Evolutionary conservation across 148 eudicot species (phyloP).

Genomic region (Camellia lanceoleosa): DNA sequence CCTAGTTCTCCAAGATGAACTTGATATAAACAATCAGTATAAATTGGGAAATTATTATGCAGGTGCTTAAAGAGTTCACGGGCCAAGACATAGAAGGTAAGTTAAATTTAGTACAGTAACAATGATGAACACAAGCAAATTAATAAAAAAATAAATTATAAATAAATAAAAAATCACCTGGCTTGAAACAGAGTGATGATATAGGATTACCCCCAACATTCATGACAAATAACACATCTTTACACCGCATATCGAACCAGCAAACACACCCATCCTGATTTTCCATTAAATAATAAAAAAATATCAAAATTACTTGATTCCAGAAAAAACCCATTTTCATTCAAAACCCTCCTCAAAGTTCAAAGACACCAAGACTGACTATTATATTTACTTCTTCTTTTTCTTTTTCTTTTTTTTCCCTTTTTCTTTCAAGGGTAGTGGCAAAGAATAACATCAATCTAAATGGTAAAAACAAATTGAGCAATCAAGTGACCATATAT

Average conservation of each 20-base stretch:
- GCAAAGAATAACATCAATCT: not conserved
- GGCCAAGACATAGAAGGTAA: not conserved
- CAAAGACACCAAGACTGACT: not conserved
- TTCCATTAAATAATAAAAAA: constrained; percentile 10
- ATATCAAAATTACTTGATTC: constrained; percentile 8
- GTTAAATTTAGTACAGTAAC: not conserved
- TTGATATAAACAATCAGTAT: not conserved
- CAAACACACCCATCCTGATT: constrained; percentile 84
- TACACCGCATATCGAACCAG: constrained; percentile 90
- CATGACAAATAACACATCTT: constrained; percentile 56
- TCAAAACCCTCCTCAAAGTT: constrained; percentile 6
- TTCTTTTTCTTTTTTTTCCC: not conserved
- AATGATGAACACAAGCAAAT: not conserved
- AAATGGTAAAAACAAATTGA: not conserved
- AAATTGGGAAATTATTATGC: not conserved
- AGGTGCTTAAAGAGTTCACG: not conserved
- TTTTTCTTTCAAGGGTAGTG: not conserved
- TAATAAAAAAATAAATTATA: constrained; percentile 3
- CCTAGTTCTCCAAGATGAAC: not conserved
- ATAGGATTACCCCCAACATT: constrained; percentile 57
- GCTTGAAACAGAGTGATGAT: constrained; percentile 81
- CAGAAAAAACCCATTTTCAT: not conserved
- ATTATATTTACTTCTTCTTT: too few relatives aligned
- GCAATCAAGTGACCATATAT: not conserved
- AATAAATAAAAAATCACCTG: constrained; percentile 41